These are phyloP conservation scores for Pythium plurisporium DNA, from an alignment of 352 stramenopile genomes.

Conservation along the genomic window DNA sequence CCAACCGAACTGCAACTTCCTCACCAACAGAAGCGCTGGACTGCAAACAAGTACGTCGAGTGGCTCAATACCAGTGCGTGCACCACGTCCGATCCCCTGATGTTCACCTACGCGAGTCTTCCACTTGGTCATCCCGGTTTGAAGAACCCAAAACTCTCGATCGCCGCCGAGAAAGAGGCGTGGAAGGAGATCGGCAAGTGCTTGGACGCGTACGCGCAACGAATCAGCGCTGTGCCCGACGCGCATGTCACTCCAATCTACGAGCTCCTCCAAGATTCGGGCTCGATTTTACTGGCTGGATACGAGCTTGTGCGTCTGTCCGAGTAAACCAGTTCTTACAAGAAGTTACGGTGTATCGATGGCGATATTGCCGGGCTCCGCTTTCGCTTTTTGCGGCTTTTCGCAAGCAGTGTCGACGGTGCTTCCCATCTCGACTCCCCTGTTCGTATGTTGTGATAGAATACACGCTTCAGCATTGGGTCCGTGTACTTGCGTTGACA, in stretches of 20 bases:
- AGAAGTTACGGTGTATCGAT: not conserved
- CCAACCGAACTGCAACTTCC: conserved; percentile 69
- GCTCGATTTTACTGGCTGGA: conserved; percentile 70
- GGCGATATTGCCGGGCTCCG: conserved; percentile 3
- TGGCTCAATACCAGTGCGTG: conserved; percentile 64
- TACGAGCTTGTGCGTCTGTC: conserved; percentile 49
- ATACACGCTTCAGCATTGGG: conserved; percentile 32
- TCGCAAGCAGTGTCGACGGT: conserved; percentile 31
- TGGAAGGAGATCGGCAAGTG: conserved; percentile 80
- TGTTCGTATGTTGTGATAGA: conserved; percentile 73
- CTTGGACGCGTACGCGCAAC: conserved; percentile 76
- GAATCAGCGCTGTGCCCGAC: conserved; percentile 47
- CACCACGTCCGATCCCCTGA: conserved; percentile 4
- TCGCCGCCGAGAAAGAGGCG: conserved; percentile 62
- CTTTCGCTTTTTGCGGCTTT: conserved; percentile 22
- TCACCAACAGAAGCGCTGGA: conserved; percentile 73
- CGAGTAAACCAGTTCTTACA: conserved; percentile 6
- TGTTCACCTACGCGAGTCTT: conserved; percentile 27
- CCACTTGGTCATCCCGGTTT: conserved; percentile 65
- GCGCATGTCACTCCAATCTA: conserved; percentile 58
- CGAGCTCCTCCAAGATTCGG: conserved; percentile 69
- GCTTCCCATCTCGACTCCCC: conserved; percentile 60
- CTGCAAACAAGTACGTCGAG: conserved; percentile 68
- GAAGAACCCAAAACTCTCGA: conserved; percentile 43
- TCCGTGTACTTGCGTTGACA: conserved; percentile 61